phyloP scores from a whole-genome alignment of 2,329 filamentous ascomycete species.

The Aspergillaceae sp. region DNA sequence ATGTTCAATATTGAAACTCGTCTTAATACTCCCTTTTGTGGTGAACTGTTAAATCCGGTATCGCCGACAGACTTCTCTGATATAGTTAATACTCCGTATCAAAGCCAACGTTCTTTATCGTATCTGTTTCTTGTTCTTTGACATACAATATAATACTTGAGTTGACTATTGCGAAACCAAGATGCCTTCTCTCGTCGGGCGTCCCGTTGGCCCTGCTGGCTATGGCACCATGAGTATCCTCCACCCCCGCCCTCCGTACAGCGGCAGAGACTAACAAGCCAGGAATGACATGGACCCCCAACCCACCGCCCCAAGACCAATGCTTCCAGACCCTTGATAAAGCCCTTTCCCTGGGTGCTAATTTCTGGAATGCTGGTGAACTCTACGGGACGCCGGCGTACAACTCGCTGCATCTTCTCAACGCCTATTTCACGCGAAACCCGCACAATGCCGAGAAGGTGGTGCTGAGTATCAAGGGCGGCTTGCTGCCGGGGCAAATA shows the following conservation, averaged over 20 bases:
- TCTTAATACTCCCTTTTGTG: too few relatives aligned
- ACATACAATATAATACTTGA: background rate
- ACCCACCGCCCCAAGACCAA: slow-evolving; percentile 20
- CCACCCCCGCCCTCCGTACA: slow-evolving; percentile 13
- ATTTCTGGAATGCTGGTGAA: slow-evolving; percentile 56
- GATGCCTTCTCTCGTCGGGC: slow-evolving; percentile 24
- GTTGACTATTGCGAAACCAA: slow-evolving; percentile 1
- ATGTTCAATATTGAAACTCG: too few relatives aligned
- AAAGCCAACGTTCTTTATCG: background rate
- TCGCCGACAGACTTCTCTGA: background rate
- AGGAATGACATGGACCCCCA: slow-evolving; percentile 29
- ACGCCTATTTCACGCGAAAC: slow-evolving; percentile 55
- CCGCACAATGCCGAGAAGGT: slow-evolving; percentile 57
- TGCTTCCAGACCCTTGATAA: slow-evolving; percentile 48
- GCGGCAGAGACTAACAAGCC: slow-evolving; percentile 3
- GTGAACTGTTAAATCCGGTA: background rate
- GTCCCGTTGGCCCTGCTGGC: slow-evolving; percentile 42
- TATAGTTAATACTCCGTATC: background rate
- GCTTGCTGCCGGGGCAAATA: slow-evolving; percentile 28
- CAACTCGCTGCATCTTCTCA: slow-evolving; percentile 53
- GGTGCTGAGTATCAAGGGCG: slow-evolving; percentile 56
- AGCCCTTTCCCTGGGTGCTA: slow-evolving; percentile 40
- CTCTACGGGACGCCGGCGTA: slow-evolving; percentile 53
- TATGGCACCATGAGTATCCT: slow-evolving; percentile 48
- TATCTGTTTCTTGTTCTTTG: background rate